phyloP scores from a whole-genome alignment of 768 basidiomycete species.

The Asterophora parasitica region DNA sequence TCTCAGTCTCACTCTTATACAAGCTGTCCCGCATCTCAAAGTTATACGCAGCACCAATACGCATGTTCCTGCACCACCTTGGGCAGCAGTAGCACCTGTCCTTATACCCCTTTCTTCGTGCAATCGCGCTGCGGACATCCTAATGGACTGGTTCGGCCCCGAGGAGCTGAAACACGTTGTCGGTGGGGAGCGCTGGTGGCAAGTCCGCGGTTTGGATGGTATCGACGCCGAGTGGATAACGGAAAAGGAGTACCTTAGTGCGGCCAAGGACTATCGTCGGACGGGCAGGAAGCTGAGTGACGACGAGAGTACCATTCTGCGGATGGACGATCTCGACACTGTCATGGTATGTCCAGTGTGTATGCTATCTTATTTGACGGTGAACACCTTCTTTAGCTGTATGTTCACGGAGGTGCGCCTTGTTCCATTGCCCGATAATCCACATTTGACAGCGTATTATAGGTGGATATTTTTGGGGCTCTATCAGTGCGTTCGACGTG shows the following conservation, averaged over 20 bases:
- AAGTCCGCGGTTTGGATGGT: constrained; percentile 67
- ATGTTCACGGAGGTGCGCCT: constrained; percentile 56
- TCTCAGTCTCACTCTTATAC: constrained; percentile 16
- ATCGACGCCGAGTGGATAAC: constrained; percentile 64
- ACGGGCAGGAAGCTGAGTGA: constrained; percentile 28
- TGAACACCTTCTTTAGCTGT: constrained; percentile 39
- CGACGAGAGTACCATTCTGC: constrained; percentile 35
- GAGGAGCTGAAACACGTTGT: constrained; percentile 63
- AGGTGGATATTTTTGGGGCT: constrained; percentile 69
- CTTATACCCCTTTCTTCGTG: constrained; percentile 53
- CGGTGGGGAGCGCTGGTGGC: constrained; percentile 83
- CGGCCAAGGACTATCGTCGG: constrained; percentile 17
- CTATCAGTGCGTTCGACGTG: constrained; percentile 41
- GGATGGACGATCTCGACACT: constrained; percentile 51
- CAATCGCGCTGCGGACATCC: constrained; percentile 57
- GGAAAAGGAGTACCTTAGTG: constrained; percentile 40
- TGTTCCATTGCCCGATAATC: not conserved
- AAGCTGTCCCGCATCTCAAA: not conserved
- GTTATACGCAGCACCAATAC: constrained; percentile 50
- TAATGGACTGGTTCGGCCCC: constrained; percentile 69
- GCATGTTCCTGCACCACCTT: constrained; percentile 62
- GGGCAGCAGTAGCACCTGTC: constrained; percentile 57
- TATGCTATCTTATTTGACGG: not conserved
- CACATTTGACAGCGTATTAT: not conserved
- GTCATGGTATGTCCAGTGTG: constrained; percentile 41